Conservation (phyloP, 2,329 filamentous ascomycete genomes). For the Eutypella sp. region DNA sequence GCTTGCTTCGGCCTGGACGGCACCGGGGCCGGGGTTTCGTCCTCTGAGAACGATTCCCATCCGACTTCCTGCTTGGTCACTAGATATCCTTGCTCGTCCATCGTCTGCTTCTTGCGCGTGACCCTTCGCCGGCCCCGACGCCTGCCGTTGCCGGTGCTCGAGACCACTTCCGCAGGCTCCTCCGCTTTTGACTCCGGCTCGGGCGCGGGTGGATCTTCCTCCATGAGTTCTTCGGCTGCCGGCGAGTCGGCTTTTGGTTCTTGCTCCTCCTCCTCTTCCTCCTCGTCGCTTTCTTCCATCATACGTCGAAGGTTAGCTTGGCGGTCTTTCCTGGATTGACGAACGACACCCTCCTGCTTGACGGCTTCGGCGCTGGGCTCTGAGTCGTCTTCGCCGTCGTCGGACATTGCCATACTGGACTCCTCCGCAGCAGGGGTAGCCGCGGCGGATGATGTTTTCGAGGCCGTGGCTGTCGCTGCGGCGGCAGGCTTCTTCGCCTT, state of each 20-base stretch:
- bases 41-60: constrained; percentile 32
- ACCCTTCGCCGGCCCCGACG: constrained; percentile 27
- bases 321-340: constrained; percentile 21
- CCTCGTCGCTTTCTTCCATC: constrained; percentile 31
- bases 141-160: constrained; percentile 21
- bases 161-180: constrained; percentile 23
- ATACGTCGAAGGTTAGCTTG: constrained; percentile 26
- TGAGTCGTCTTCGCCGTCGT: constrained; percentile 28
- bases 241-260: constrained; percentile 16
- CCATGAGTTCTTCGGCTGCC: constrained; percentile 23
- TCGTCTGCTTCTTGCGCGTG: constrained; percentile 28
- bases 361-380: constrained; percentile 18
- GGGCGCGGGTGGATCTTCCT: constrained; percentile 17
- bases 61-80: constrained; percentile 29
- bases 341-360: constrained; percentile 15
- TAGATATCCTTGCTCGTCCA: constrained; percentile 30
- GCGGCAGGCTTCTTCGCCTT: constrained; percentile 25
- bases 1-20: constrained; percentile 12
- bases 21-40: constrained; percentile 21
- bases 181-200: constrained; percentile 19
- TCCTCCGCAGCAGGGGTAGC: constrained; percentile 15
- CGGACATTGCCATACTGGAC: constrained; percentile 22
- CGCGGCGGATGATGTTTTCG: constrained; percentile 8
- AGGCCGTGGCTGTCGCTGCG: constrained; percentile 7
- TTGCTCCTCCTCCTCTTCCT: constrained; percentile 22